Conservation (phyloP, 2,329 filamentous ascomycete species). For the Venturia aucupariae region DNA sequence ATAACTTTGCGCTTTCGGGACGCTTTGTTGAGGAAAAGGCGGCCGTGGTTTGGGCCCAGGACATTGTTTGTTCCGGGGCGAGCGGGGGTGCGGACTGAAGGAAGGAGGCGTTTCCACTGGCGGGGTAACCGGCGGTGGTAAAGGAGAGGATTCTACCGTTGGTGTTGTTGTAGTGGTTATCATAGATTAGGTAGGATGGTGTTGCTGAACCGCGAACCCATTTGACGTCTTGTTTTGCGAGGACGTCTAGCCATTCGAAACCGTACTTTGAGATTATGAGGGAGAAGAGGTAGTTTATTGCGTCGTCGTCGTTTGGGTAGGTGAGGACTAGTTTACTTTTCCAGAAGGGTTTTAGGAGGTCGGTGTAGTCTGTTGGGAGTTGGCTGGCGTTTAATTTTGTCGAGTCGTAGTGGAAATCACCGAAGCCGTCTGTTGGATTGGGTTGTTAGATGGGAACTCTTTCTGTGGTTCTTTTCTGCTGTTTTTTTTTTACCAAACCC, state of each 20-base stretch:
- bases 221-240: neutral
- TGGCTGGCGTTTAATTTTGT: neutral
- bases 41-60: neutral
- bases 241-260: neutral
- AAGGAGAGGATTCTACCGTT: too few species aligned
- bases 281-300: neutral
- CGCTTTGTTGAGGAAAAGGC: neutral
- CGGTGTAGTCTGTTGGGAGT: neutral
- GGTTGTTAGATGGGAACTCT: too few species aligned
- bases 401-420: neutral
- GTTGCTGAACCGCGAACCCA: neutral
- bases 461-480: too few species aligned
- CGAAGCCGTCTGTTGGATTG: neutral
- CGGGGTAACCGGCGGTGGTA: too few species aligned
- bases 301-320: neutral
- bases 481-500: too few species aligned
- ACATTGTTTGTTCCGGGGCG: neutral
- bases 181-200: neutral
- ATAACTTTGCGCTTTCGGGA: neutral
- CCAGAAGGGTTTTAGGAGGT: neutral
- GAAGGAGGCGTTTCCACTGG: neutral
- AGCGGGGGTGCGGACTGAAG: neutral
- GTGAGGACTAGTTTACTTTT: neutral
- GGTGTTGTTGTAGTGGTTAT: neutral
- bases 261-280: neutral